A percentile compares a stretch with the other conserved stretches of the same genome.
Evolutionary conservation across 305 asterid genomes (phyloP).

Genomic region (Plantago lanceolata): DNA sequence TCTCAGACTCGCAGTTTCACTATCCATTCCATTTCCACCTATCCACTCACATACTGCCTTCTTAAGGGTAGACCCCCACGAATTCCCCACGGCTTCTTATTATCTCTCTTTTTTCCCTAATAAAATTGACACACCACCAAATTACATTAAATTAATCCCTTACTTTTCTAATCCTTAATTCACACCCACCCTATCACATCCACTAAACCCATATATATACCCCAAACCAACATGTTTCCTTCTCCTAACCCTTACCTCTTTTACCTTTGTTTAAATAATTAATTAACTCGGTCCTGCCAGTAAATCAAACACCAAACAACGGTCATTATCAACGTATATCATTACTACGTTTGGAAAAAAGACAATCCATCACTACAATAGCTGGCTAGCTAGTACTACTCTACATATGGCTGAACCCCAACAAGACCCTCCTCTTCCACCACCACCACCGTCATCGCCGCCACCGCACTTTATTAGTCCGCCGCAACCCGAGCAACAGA

Average conservation of each 20-base stretch:
- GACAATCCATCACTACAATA: conserved; percentile 8
- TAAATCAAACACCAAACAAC: background rate
- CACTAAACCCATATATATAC: background rate
- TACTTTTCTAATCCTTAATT: background rate
- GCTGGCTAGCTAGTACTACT: conserved; percentile 9
- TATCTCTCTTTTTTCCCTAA: background rate
- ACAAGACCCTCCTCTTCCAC: conserved; percentile 2
- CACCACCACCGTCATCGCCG: too few species aligned
- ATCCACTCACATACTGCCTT: too few species aligned
- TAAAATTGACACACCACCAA: background rate
- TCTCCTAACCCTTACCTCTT: background rate
- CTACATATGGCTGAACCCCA: conserved; percentile 12
- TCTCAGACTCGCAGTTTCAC: too few species aligned
- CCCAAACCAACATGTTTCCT: background rate
- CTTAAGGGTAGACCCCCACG: conserved; percentile 25
- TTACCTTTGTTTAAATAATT: background rate
- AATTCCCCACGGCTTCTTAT: conserved; percentile 36
- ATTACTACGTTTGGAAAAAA: too few species aligned
- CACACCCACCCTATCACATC: background rate
- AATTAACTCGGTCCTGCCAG: too few species aligned
- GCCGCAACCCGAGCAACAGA: too few species aligned
- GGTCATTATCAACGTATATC: background rate
- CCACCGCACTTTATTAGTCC: too few species aligned
- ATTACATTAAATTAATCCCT: background rate
- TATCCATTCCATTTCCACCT: too few species aligned